Percentiles rank a stretch among this genome's conserved stretches.
These are phyloP conservation scores for Suzukiozyma palmioleophila DNA, from an alignment of 1,139 yeast species.

Conservation along the genomic window DNA sequence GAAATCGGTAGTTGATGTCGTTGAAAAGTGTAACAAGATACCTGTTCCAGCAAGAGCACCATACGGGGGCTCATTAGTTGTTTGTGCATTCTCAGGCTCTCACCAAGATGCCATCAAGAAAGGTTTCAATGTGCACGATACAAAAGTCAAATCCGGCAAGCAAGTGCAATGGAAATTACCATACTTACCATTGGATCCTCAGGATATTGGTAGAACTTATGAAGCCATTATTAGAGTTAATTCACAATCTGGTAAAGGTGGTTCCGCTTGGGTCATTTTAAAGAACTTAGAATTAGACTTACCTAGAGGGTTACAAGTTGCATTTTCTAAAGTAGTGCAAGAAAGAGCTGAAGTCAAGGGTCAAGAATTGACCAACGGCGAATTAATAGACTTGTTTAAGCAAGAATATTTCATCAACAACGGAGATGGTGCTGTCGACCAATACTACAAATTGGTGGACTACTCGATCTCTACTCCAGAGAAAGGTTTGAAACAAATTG, in stretches of 20 bases:
- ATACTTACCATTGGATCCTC: conserved; percentile 92
- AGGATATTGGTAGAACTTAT: conserved; percentile 92
- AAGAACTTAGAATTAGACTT: conserved; percentile 85
- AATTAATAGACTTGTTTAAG: conserved; percentile 74
- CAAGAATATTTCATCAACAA: conserved; percentile 61
- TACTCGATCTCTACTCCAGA: conserved; percentile 40
- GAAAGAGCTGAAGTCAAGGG: conserved; percentile 75
- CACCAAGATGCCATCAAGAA: conserved; percentile 98
- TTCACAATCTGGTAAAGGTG: conserved; percentile 98
- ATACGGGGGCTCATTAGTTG: conserved; percentile 94
- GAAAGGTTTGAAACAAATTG: conserved; percentile 28
- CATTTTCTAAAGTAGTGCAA: conserved; percentile 84
- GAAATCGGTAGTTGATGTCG: conserved; percentile 74
- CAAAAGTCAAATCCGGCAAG: conserved; percentile 29
- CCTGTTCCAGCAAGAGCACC: conserved; percentile 94
- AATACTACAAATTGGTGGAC: conserved; percentile 45
- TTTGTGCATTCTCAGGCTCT: conserved; percentile 93
- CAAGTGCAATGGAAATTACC: conserved; percentile 74
- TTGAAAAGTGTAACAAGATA: conserved; percentile 91
- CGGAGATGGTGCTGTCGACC: conserved; percentile 27
- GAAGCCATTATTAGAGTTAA: conserved; percentile 98
- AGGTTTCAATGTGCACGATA: conserved; percentile 68
- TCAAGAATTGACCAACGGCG: conserved; percentile 75
- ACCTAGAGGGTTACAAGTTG: conserved; percentile 89
- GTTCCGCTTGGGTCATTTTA: conserved; percentile 95